Evolutionary conservation across 225 moss, liverwort and hornwort genomes (phyloP), one percentile per base, ranked within the genome.

Genomic region (Climacium dendroides): DNA sequence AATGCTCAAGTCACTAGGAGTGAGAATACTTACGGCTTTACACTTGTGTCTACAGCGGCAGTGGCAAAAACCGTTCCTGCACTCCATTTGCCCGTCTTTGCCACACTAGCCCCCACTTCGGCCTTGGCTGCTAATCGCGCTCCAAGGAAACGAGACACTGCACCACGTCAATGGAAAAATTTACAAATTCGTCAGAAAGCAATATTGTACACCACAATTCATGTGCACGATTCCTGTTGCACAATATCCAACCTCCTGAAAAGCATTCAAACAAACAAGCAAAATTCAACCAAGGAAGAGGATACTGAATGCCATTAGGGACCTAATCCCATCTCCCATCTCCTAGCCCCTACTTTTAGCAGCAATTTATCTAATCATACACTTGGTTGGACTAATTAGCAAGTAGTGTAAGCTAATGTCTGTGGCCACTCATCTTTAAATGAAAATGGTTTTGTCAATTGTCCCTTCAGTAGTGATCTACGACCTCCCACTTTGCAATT

Each of bases 131-230:
- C 71, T 77, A 90, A 86, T 48, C 90, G 89, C 13, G 83, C 85
- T 83, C 92, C 92, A 69, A 90, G 88, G 79, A 85, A 91, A 34
- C 93, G 92, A 90, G 95, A 90, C 73, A 71, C 92, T 92, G 89
- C 85, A 88, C 41, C 85, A 74, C 67, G 74, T 52, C 86, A 41
- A 41, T 29, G 20, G 3, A n/a, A 78, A 57, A 12, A 80, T 57
- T 19, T 57, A 50, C 79, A 67, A 54, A 55, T 71, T 43, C 61
- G 50, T 91, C 64, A 88, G 13, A 34, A 89, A 80, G 17, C 6
- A 16, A 55, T 32, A 5, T 15, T 35, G 10, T 43, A 55, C 20
- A 71, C 48, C 59, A 75, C 57, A 74, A 63, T 63, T 65, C 39
- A 58, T 35, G 52, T 69, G 48, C 53, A 53, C 29, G 9, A 72